Base-by-base conservation (phyloP, 2,329 filamentous ascomycete genomes). In the Fusarium armeniacum region DNA sequence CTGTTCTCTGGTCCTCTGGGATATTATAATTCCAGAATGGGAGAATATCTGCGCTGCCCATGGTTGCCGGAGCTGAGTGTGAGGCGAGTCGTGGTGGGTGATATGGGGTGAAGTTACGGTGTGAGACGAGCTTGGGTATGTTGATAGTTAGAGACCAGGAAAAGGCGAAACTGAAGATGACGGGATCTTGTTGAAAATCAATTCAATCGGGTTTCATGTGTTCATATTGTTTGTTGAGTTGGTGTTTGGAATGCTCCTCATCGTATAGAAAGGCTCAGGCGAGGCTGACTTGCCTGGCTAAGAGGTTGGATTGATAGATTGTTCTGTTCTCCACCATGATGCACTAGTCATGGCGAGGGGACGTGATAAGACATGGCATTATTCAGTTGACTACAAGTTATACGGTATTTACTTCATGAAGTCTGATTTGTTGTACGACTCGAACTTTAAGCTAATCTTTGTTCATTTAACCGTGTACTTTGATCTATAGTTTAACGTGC, bases 11-110 rank as follows among this genome's bases (percentile, higher is more conserved):
- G 28, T 83, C 77, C 36, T 82, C 80, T 0, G 92, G 89, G 18
- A 97, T 82, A 78, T 97, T 97, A 79, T 91, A 85, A 67, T 95
- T 91, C 94, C 94, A 97, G 82, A 91, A 97, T 1, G 91, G 90
- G 15, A 80, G 63, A 61, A 75, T 79, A 35, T 62, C 58, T 40
- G 68, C 58, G 50, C 73, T 68, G 38, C 82, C 81, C 83, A 84
- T 84, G 16, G 12, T 72, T 60, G 43, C 30, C 38, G 24, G 9
- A 12, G 52, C 45, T 44, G 24, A 28, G 35, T 18, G 38, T 50
- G 49, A 47, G 24, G 32, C 46, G 61, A 44, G 33, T 40, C 24
- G 6, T 51, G 35, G 36, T 22, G 33, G 24, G 22, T 26, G 24
- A 18, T 47, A 36, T 45, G 36, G 44, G 36, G 40, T 52, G 10